Evolutionary conservation across 169 alveolate species (phyloP).

Genomic region (Toxoplasma gondii): DNA sequence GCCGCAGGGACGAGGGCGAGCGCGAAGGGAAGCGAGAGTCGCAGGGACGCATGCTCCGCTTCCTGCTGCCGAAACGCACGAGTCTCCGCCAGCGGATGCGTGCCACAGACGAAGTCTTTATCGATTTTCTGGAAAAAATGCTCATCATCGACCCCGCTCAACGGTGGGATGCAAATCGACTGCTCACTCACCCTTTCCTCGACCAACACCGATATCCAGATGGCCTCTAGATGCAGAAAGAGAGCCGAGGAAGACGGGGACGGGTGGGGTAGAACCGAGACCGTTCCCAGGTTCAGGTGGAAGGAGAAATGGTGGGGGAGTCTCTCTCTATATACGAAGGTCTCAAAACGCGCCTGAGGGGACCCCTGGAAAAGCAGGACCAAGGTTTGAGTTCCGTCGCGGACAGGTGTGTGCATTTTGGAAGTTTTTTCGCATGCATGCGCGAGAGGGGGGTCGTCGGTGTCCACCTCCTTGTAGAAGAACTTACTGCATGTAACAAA

Average conservation of each 20-base stretch:
- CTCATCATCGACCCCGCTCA: slow-evolving; percentile 79
- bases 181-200: slow-evolving; percentile 90
- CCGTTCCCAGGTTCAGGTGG: too few species aligned
- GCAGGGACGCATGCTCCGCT: slow-evolving; percentile 32
- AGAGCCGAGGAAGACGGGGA: background rate
- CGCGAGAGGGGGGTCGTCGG: too few species aligned
- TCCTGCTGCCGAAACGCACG: slow-evolving; percentile 67
- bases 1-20: slow-evolving; percentile 37
- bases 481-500: too few species aligned
- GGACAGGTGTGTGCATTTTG: too few species aligned
- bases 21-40: background rate
- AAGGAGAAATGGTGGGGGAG: too few species aligned
- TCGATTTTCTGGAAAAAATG: slow-evolving; percentile 78
- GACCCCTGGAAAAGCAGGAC: too few species aligned
- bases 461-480: too few species aligned
- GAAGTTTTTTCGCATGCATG: too few species aligned
- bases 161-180: slow-evolving; percentile 90
- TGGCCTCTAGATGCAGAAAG: slow-evolving; percentile 36
- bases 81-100: slow-evolving; percentile 69
- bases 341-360: too few species aligned
- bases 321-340: too few species aligned
- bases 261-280: background rate
- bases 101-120: slow-evolving; percentile 75
- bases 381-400: too few species aligned
- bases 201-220: slow-evolving; percentile 55